These are phyloP conservation scores for Fusarium liriodendri DNA, from an alignment of 2,329 filamentous ascomycete species.

Conservation along the genomic window DNA sequence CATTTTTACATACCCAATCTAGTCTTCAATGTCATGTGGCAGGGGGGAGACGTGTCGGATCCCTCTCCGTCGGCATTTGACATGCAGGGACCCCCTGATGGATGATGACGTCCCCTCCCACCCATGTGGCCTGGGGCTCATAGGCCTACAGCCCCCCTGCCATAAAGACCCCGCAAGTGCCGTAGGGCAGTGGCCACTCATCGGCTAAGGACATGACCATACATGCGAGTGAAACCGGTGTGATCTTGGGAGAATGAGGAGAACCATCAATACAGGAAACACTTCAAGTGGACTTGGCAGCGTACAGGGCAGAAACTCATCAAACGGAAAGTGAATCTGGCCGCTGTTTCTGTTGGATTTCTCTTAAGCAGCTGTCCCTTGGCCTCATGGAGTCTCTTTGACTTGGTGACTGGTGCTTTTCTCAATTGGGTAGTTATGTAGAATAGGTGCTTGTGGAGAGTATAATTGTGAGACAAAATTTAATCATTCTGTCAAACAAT, in stretches of 20 bases:
- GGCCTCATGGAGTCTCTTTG: background rate
- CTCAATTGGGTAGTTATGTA: background rate
- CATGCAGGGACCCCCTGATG: background rate
- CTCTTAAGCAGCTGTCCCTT: background rate
- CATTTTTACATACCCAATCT: background rate
- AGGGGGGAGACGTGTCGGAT: background rate
- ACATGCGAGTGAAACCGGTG: background rate
- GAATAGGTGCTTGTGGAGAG: background rate
- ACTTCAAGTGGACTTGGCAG: background rate
- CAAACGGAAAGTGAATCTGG: background rate
- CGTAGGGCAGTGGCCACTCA: background rate
- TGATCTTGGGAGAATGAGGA: background rate
- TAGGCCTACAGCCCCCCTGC: background rate
- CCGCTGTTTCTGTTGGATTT: background rate
- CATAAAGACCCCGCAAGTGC: background rate
- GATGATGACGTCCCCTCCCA: background rate
- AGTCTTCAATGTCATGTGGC: background rate
- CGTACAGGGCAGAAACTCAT: background rate
- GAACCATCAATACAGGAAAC: background rate
- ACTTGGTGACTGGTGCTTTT: background rate
- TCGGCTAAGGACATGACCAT: background rate
- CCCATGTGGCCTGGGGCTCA: background rate
- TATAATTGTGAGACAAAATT: background rate
- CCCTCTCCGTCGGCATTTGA: background rate
- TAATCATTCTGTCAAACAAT: background rate